Evolutionary conservation across 495 filamentous ascomycete species (phyloP), one percentile per base, ranked within the genome.

Genomic region (Neurospora hispaniola): DNA sequence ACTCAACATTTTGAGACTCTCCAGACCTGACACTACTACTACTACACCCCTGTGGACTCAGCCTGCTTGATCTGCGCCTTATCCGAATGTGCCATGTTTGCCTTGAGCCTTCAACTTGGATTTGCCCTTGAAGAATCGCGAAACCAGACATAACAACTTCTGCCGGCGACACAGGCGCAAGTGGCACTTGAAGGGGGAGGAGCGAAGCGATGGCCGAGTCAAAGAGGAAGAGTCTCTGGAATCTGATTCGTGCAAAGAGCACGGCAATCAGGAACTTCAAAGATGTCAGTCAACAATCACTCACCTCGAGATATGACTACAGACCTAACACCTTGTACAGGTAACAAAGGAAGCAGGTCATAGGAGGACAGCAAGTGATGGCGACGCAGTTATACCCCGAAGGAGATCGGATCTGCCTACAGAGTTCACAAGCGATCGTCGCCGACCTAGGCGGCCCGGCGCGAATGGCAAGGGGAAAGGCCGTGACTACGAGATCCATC

Each of bases 381-480:
- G 73, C 39, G 75, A 75, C 38, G 69, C 73, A 20, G 27, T 66
- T 31, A 23, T 59, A 20, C 70, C 11, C 59, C 42, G 40, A 41
- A 69, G 70, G 66, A 71, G 72, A 70, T 38, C 75, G 2, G 74
- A 75, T 23, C n/a, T 68, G 0, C 74, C 71, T 8, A 8, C 18
- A 5, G 70, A 71, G 20, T 71, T 66, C 39, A 62, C 42, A 20
- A 35, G 42, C 42, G 74, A 82, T 48, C 83, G 83, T 41, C 80
- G 83, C 46, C 77, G 83, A 72, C 78, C 80, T 42, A 80, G 83
- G 23, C 82, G 82, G 42, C 81, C 82, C 27, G 80, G 82, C 54
- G 76, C 79, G 23, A 74, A 71, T 69, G 78, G 78, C 42, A 85
- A 85, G 73, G 83, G 85, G 42, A 86, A 85, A 74, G 84, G 80